A percentile compares a stretch with the other conserved stretches of the same genome.
Conservation (phyloP, 1,284 basidiomycete genomes). For the Takashimella tepidaria region DNA sequence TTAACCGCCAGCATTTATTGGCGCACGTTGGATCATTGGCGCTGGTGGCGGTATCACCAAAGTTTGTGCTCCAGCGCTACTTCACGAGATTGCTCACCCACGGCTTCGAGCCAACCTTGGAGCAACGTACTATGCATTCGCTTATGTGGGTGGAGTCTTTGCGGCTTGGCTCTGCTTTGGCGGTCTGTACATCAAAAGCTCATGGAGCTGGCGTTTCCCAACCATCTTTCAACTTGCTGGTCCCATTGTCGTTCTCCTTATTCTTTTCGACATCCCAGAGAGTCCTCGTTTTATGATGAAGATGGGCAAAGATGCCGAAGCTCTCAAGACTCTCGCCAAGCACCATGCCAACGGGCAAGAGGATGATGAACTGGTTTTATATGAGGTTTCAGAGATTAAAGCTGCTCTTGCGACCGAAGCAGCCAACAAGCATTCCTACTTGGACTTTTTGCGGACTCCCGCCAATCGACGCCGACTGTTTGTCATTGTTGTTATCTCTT, state of each 20-base stretch:
- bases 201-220: constrained; percentile 23
- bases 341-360: constrained; percentile 12
- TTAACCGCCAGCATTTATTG: constrained; percentile 12
- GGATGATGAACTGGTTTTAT: constrained; percentile 10
- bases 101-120: constrained; percentile 14
- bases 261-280: constrained; percentile 6
- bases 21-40: constrained; percentile 25
- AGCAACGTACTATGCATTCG: constrained; percentile 19
- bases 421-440: constrained; percentile 16
- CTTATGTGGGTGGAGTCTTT: constrained; percentile 23
- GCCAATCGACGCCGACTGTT: constrained; percentile 36
- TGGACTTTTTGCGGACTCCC: constrained; percentile 31
- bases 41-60: constrained; percentile 28
- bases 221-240: constrained; percentile 10
- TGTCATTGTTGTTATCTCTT: constrained; percentile 21
- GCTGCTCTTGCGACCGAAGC: constrained; percentile 22
- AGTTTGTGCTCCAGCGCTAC: constrained; percentile 18
- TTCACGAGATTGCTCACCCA: constrained; percentile 25
- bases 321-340: constrained; percentile 13
- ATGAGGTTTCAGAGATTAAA: constrained; percentile 27
- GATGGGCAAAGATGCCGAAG: constrained; percentile 9
- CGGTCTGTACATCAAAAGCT: constrained; percentile 21
- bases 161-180: constrained; percentile 22
- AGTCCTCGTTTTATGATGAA: constrained; percentile 11
- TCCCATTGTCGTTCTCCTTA: constrained; percentile 6